Evolutionary conservation across 495 filamentous ascomycete species (phyloP).

Genomic region (Clohesyomyces aquaticus): DNA sequence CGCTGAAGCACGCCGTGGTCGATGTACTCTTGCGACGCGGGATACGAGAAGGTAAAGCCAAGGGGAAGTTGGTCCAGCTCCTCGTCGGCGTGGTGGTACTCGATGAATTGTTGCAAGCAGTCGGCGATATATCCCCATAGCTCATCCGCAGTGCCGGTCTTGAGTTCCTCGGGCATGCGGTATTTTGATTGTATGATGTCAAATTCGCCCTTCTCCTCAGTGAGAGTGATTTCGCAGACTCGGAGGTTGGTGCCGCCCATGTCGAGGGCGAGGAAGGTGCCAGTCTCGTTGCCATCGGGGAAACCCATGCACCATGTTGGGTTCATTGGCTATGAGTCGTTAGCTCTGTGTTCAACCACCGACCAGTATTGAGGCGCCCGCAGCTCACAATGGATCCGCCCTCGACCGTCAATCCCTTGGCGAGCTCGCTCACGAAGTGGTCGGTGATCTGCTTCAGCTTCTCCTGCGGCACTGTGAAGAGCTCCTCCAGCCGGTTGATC

Average conservation of each 20-base stretch:
- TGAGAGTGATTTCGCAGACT: slow-evolving; percentile 93
- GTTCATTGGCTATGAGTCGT: slow-evolving; percentile 82
- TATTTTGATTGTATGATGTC: slow-evolving; percentile 99
- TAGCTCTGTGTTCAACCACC: too few relatives aligned
- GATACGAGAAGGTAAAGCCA: slow-evolving; percentile 98
- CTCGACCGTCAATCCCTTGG: slow-evolving; percentile 82
- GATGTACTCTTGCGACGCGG: slow-evolving; percentile 93
- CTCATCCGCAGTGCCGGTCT: slow-evolving; percentile 86
- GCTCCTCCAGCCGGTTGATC: slow-evolving; percentile 82
- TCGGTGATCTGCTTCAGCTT: slow-evolving; percentile 88
- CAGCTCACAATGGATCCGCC: slow-evolving; percentile 87
- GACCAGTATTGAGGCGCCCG: neutral
- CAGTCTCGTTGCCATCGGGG: slow-evolving; percentile 85
- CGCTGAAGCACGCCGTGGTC: slow-evolving; percentile 94
- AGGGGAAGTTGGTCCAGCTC: slow-evolving; percentile 73
- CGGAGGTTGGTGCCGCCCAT: slow-evolving; percentile 99
- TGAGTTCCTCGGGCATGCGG: slow-evolving; percentile 92
- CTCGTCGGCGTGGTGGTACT: slow-evolving; percentile 77
- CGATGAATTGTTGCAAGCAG: slow-evolving; percentile 93
- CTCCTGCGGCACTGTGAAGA: slow-evolving; percentile 74
- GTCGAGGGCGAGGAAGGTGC: slow-evolving; percentile 90
- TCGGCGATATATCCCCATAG: slow-evolving; percentile 98
- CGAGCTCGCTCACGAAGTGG: slow-evolving; percentile 86
- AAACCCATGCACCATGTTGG: slow-evolving; percentile 97
- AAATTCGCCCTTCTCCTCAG: slow-evolving; percentile 90